phyloP scores from a whole-genome alignment of 352 stramenopile species.

The Globisporangium cylindrosporum region DNA sequence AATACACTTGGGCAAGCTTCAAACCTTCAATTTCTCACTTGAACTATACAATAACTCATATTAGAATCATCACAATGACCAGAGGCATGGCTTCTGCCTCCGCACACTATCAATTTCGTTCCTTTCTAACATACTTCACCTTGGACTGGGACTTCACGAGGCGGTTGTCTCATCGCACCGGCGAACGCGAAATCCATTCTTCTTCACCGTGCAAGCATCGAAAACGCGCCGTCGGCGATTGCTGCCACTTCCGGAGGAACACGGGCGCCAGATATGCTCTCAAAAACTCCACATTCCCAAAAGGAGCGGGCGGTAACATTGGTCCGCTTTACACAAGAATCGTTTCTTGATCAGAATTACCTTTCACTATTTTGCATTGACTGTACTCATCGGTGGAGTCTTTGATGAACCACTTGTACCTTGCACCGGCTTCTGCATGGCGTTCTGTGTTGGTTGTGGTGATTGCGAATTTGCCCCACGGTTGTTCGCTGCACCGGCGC shows the following conservation, averaged over 20 bases:
- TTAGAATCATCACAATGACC: conserved; percentile 10
- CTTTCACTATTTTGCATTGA: conserved; percentile 81
- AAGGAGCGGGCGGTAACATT: conserved; percentile 6
- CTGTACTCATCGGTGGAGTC: conserved; percentile 84
- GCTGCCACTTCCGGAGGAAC: neutral
- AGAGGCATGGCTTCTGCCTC: conserved; percentile 5
- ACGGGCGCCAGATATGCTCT: neutral
- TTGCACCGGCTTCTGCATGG: conserved; percentile 72
- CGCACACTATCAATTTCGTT: neutral
- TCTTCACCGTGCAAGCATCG: neutral
- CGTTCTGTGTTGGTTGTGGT: conserved; percentile 44
- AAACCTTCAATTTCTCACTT: neutral
- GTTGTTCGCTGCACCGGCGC: conserved; percentile 15
- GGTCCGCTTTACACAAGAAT: conserved; percentile 17
- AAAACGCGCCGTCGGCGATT: neutral
- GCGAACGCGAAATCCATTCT: neutral
- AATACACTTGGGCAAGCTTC: neutral
- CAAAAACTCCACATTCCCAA: conserved; percentile 17
- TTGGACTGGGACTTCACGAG: neutral
- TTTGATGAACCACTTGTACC: conserved; percentile 72
- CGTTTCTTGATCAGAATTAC: conserved; percentile 22
- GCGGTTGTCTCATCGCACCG: neutral
- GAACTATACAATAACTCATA: conserved; percentile 20
- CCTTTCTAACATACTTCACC: conserved; percentile 1
- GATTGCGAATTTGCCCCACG: conserved; percentile 43